Percentiles rank a stretch among this genome's conserved stretches.
Evolutionary conservation across 805 yeast species (phyloP).

Genomic region (Candida sithepensis): DNA sequence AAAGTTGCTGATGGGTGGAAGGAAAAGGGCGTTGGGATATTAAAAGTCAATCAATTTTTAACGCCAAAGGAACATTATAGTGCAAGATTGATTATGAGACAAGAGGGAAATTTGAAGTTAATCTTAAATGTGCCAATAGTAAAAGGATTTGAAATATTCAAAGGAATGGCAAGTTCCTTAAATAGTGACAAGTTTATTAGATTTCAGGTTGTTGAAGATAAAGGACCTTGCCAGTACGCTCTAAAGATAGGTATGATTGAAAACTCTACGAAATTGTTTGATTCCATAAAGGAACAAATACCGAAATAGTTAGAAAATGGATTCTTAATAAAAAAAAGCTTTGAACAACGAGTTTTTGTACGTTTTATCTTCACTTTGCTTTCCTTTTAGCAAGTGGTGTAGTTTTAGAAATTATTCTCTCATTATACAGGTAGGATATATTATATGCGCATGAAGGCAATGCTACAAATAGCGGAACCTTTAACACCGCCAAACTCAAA

Average conservation of each 20-base stretch:
- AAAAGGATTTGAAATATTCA: slow-evolving; percentile 55
- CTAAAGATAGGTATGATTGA: slow-evolving; percentile 65
- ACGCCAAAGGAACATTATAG: slow-evolving; percentile 32
- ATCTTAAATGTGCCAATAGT: slow-evolving; percentile 72
- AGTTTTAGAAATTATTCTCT: background rate
- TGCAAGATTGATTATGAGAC: slow-evolving; percentile 83
- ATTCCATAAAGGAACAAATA: slow-evolving; percentile 40
- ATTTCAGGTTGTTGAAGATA: slow-evolving; percentile 60
- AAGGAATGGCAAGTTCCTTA: slow-evolving; percentile 85
- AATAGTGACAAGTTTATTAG: slow-evolving; percentile 81
- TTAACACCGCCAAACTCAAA: slow-evolving; percentile 86
- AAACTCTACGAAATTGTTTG: slow-evolving; percentile 55
- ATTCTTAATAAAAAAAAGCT: too few relatives aligned
- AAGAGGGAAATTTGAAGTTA: slow-evolving; percentile 80
- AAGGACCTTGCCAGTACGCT: slow-evolving; percentile 78
- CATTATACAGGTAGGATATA: too few relatives aligned
- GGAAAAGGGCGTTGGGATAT: slow-evolving; percentile 85
- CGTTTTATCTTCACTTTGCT: background rate
- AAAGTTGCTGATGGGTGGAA: slow-evolving; percentile 82
- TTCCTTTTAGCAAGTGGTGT: too few relatives aligned
- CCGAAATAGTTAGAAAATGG: slow-evolving; percentile 12
- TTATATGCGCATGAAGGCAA: slow-evolving; percentile 59
- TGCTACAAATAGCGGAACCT: slow-evolving; percentile 85
- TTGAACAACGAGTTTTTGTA: too few relatives aligned
- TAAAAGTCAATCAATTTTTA: slow-evolving; percentile 62